A percentile compares a stretch with the other conserved stretches of the same genome.
phyloP scores from a whole-genome alignment of 2,329 filamentous ascomycete species.

The Magnaporthiopsis poae region DNA sequence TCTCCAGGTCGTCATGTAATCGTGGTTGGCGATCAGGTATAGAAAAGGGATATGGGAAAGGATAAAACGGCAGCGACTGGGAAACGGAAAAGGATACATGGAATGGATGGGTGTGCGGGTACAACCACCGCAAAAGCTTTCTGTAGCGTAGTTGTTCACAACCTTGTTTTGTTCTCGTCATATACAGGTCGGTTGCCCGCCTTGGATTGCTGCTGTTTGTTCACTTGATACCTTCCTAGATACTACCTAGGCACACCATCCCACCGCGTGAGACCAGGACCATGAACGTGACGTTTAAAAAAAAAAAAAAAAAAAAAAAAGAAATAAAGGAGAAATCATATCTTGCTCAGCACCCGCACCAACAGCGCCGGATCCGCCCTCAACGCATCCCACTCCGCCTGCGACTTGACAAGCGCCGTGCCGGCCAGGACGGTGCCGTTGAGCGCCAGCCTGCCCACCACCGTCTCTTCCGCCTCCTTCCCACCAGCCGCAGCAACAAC shows the following conservation, averaged over 20 bases:
- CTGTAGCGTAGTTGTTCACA: background rate
- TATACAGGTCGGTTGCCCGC: background rate
- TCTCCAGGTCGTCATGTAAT: no score
- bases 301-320: background rate
- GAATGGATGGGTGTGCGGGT: background rate
- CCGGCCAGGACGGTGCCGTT: slow-evolving; percentile 57
- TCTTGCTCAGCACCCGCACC: slow-evolving; percentile 28
- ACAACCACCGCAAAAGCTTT: background rate
- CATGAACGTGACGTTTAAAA: no score
- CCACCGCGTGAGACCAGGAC: no score
- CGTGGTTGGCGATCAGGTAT: background rate
- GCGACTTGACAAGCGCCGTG: slow-evolving; percentile 51
- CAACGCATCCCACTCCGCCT: slow-evolving; percentile 47
- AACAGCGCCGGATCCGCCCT: slow-evolving; percentile 30
- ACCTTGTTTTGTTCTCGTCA: background rate
- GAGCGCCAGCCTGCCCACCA: slow-evolving; percentile 36
- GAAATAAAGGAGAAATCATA: slow-evolving; percentile 13
- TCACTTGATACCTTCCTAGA: background rate
- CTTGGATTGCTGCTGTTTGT: background rate
- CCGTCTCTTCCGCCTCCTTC: slow-evolving; percentile 8
- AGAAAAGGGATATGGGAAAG: background rate
- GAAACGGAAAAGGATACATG: background rate
- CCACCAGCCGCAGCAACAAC: slow-evolving; percentile 11
- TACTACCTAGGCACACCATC: background rate
- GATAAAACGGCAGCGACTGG: background rate